Conservation (phyloP, 2,329 filamentous ascomycete genomes). For the Xenoacremonium recifei region DNA sequence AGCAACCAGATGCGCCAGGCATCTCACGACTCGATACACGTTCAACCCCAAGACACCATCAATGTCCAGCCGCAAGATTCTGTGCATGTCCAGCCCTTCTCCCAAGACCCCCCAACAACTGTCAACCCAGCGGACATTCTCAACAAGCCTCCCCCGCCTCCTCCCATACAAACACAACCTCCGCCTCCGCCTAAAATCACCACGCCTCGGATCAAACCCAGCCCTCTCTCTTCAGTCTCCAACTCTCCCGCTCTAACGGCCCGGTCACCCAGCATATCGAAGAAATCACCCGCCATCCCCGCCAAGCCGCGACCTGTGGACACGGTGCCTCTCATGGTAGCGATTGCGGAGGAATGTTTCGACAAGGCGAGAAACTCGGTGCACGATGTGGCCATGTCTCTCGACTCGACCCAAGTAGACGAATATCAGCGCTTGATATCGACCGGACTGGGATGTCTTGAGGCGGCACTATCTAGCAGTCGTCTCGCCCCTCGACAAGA, state of each 20-base stretch:
- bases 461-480: conserved; percentile 62
- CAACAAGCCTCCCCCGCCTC: conserved; percentile 16
- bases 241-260: conserved; percentile 42
- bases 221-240: conserved; percentile 37
- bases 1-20: conserved; percentile 10
- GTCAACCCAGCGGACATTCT: conserved; percentile 27
- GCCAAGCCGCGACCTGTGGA: conserved; percentile 45
- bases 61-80: conserved; percentile 9
- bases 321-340: conserved; percentile 60
- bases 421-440: conserved; percentile 72
- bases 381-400: conserved; percentile 41
- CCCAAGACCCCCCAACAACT: conserved; percentile 17
- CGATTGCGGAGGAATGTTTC: conserved; percentile 76
- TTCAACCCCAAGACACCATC: too few relatives aligned
- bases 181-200: conserved; percentile 21
- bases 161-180: not conserved
- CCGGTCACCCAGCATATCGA: conserved; percentile 40
- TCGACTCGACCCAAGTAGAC: conserved; percentile 46
- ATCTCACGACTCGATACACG: too few relatives aligned
- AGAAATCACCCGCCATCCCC: conserved; percentile 40
- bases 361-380: conserved; percentile 59
- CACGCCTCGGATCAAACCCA: conserved; percentile 32
- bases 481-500: conserved; percentile 64
- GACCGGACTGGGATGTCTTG: conserved; percentile 70
- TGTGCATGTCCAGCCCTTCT: conserved; percentile 11